Conservation (phyloP, 2,329 filamentous ascomycete genomes). For the Microdochium nivale region DNA sequence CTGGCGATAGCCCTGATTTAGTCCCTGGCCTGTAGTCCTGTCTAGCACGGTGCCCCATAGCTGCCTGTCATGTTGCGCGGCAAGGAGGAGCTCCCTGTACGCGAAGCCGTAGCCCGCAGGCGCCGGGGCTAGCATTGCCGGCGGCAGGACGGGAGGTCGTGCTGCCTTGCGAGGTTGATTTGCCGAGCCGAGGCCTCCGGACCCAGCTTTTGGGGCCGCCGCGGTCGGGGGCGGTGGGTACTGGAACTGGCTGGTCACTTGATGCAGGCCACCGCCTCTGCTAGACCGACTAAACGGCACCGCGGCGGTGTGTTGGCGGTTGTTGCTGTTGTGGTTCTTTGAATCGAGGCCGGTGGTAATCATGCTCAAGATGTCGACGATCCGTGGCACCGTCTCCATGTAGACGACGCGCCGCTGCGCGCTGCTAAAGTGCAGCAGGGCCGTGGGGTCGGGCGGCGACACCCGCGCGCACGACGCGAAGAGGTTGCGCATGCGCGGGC, state of each 20-base stretch:
- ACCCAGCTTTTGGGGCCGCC: too few relatives aligned
- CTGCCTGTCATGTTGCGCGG: background rate
- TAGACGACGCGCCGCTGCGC: slow-evolving; percentile 20
- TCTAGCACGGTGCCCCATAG: background rate
- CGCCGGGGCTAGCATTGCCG: background rate
- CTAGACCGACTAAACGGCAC: too few relatives aligned
- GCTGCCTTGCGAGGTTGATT: background rate
- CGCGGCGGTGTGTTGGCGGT: background rate
- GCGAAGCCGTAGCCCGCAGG: background rate
- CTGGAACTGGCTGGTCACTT: background rate
- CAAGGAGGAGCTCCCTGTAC: background rate
- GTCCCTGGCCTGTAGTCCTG: background rate
- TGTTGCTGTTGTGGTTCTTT: slow-evolving; percentile 9
- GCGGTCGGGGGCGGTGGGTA: background rate
- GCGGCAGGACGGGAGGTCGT: background rate
- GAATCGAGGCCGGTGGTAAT: slow-evolving; percentile 13
- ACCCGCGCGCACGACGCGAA: slow-evolving; percentile 20
- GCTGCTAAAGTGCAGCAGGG: slow-evolving; percentile 14
- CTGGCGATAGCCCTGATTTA: too few relatives aligned
- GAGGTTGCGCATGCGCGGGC: slow-evolving; percentile 24
- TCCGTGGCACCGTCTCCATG: slow-evolving; percentile 19
- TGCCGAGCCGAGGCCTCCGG: too few relatives aligned
- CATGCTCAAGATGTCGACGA: slow-evolving; percentile 16
- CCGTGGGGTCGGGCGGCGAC: slow-evolving; percentile 9
- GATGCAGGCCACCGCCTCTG: background rate